phyloP scores from a whole-genome alignment of 2,329 filamentous ascomycete genomes.

The Calonectria multiphialidica region DNA sequence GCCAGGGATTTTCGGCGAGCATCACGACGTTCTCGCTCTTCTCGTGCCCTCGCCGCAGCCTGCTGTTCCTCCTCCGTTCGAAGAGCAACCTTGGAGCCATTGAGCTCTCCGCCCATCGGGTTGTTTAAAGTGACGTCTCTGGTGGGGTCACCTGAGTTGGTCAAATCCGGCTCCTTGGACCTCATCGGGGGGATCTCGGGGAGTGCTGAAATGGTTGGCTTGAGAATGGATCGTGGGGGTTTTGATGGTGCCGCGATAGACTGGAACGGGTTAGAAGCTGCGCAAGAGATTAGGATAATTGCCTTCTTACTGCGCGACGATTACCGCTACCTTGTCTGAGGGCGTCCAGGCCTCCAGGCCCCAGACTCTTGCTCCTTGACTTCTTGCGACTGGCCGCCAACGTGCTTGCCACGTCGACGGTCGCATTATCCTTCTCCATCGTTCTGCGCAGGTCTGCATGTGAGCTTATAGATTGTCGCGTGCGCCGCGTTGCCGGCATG shows the following conservation, averaged over 20 bases:
- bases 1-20: constrained; percentile 93
- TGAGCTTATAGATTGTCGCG: constrained; percentile 79
- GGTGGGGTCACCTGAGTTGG: constrained; percentile 31
- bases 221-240: constrained; percentile 80
- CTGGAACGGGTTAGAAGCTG: constrained; percentile 50
- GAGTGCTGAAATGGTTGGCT: constrained; percentile 78
- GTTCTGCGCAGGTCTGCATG: constrained; percentile 65
- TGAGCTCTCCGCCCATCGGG: constrained; percentile 39
- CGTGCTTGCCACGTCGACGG: constrained; percentile 71
- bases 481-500: constrained; percentile 67
- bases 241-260: constrained; percentile 66
- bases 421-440: constrained; percentile 83
- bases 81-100: constrained; percentile 70
- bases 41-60: constrained; percentile 75
- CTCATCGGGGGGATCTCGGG: constrained; percentile 77
- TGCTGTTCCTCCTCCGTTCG: constrained; percentile 79
- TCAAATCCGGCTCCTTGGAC: constrained; percentile 36
- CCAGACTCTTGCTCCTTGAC: constrained; percentile 94
- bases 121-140: constrained; percentile 26
- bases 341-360: constrained; percentile 88
- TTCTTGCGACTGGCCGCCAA: constrained; percentile 71
- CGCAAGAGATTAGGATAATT: constrained; percentile 11
- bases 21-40: constrained; percentile 83
- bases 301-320: constrained; percentile 76
- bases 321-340: constrained; percentile 82